Percentiles rank a stretch among this genome's conserved stretches.
These are phyloP conservation scores for Yamadazyma triangularis DNA, from an alignment of 1,139 yeast genomes.

Conservation along the genomic window DNA sequence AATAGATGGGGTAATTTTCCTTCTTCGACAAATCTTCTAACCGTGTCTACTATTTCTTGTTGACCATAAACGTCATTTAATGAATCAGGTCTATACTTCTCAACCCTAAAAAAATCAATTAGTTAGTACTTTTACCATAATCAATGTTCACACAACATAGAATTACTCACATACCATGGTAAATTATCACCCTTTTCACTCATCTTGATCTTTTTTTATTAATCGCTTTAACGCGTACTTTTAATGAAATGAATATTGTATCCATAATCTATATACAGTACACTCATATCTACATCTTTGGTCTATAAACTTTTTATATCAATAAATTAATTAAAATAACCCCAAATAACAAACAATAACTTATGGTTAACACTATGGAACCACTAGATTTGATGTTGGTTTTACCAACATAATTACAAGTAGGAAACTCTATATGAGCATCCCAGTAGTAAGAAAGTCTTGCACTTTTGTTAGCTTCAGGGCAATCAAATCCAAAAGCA, in stretches of 20 bases:
- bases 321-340: conserved; percentile 3
- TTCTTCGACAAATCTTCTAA: conserved; percentile 76
- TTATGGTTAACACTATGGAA: conserved; percentile 2
- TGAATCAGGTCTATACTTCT: conserved; percentile 85
- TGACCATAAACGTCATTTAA: conserved; percentile 92
- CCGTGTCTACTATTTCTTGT: conserved; percentile 74
- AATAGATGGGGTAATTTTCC: conserved; percentile 84
- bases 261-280: neutral
- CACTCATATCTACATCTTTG: conserved; percentile 2
- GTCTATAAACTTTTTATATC: neutral
- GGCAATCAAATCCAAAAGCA: conserved; percentile 70
- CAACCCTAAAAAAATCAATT: conserved; percentile 54
- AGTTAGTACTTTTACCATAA: neutral
- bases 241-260: too few species aligned
- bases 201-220: too few species aligned
- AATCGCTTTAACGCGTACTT: too few species aligned
- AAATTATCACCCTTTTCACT: conserved; percentile 4
- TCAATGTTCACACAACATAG: neutral
- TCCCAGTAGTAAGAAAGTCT: conserved; percentile 48
- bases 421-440: conserved; percentile 21
- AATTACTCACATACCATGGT: conserved; percentile 6
- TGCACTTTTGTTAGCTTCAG: conserved; percentile 38
- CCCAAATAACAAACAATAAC: conserved; percentile 3
- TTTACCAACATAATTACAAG: conserved; percentile 50
- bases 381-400: conserved; percentile 3